Base-by-base conservation (phyloP, 139 green algal species). In the Tetratostichococcus sp. region DNA sequence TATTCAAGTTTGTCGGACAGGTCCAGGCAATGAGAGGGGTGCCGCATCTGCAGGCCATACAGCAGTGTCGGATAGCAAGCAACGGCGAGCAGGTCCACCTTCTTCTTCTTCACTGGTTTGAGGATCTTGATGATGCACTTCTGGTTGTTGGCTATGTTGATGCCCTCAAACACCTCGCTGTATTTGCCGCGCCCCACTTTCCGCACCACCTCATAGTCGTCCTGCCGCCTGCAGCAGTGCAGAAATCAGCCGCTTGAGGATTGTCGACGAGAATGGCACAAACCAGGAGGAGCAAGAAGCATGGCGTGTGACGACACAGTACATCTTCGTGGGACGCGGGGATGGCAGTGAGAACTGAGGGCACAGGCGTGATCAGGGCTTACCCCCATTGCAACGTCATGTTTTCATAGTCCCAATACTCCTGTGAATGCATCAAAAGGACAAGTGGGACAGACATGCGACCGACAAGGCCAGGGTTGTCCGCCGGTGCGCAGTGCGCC, bases 61-160 rank as follows among this genome's bases (percentile, higher is more conserved):
- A n/a, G 50, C 4, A 62, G 19, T n/a, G 11, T n/a, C 2, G 50
- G 2, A 62, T 2, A 28, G 4, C 11, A 26, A 26, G 50, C 50
- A 23, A 26, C 50, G 1, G 34, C 50, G 58, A 26, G 65, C 42
- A 50, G 67, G 0, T 70, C 4, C 58, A 87, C 86, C 86, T 99
- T 96, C 84, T 98, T 97, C 87, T 99, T 97, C 81, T 99, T 98
- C 30, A 99, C 95, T 8, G 95, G 95, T 76, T 99, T 99, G 11
- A 99, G 84, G 59, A 99, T 97, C 76, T 98, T 98, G 81, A 97
- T 97, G 70, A 98, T 94, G 84, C 93, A 98, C 28, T 86, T 86
- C 30, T 94, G 75, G 66, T 86, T 85, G 50, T 82, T 92, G 26
- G 83, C 66, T 5, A 85, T 82, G 72, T 97, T 92, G 23, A 97